Percentiles rank a stretch among this genome's conserved stretches.
phyloP scores from a whole-genome alignment of 805 yeast species.

The Candida nonsorbophila region DNA sequence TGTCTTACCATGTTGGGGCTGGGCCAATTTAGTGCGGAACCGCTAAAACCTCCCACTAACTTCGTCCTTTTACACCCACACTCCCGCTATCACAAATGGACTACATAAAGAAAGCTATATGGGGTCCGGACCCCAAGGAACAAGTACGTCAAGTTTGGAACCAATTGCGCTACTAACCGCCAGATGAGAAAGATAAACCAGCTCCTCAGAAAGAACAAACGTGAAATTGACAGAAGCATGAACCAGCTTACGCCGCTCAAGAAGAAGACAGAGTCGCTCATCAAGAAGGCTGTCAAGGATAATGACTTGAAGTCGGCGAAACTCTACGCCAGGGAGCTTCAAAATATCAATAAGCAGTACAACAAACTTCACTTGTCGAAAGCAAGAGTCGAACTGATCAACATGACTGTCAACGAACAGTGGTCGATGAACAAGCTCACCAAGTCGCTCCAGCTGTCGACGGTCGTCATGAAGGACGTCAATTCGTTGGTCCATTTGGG shows the following conservation, averaged over 20 bases:
- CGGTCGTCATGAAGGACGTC: slow-evolving; percentile 85
- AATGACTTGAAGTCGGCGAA: slow-evolving; percentile 72
- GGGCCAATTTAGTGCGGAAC: neutral
- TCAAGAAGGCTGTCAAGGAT: slow-evolving; percentile 69
- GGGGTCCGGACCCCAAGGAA: slow-evolving; percentile 97
- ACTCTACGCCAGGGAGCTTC: slow-evolving; percentile 76
- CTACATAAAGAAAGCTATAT: slow-evolving; percentile 75
- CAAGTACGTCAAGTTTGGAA: slow-evolving; percentile 41
- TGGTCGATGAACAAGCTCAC: slow-evolving; percentile 81
- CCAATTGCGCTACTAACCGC: slow-evolving; percentile 19
- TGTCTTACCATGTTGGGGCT: neutral
- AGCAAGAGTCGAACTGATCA: slow-evolving; percentile 81
- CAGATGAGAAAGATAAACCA: slow-evolving; percentile 70
- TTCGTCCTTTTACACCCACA: neutral
- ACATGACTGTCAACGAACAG: slow-evolving; percentile 87
- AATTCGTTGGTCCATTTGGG: slow-evolving; percentile 75
- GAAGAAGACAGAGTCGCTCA: slow-evolving; percentile 71
- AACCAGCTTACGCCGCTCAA: slow-evolving; percentile 53
- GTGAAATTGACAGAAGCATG: slow-evolving; percentile 80
- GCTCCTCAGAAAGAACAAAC: slow-evolving; percentile 74
- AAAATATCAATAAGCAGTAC: slow-evolving; percentile 68
- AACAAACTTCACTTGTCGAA: slow-evolving; percentile 70
- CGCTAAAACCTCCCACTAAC: slow-evolving; percentile 1
- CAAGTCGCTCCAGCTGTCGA: slow-evolving; percentile 71
- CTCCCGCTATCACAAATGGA: slow-evolving; percentile 49